Evolutionary conservation across 768 basidiomycete genomes (phyloP).

Genomic region (Rhizopogon vinicolor): DNA sequence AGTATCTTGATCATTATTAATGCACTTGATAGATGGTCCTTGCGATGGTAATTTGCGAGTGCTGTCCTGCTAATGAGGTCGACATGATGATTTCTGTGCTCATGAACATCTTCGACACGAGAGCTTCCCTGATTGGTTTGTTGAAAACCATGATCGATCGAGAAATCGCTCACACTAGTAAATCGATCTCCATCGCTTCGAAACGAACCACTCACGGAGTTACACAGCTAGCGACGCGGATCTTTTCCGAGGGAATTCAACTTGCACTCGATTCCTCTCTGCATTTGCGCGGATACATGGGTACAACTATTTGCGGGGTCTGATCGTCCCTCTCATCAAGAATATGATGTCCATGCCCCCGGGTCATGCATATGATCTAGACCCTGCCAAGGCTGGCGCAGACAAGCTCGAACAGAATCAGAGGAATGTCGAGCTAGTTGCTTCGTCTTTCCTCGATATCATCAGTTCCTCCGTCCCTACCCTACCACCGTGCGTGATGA

Average conservation of each 20-base stretch:
- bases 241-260: slow-evolving; percentile 87
- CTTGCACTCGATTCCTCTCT: slow-evolving; percentile 82
- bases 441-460: slow-evolving; percentile 70
- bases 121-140: slow-evolving; percentile 63
- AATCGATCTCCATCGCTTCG: slow-evolving; percentile 5
- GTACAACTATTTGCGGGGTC: slow-evolving; percentile 81
- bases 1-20: slow-evolving; percentile 6
- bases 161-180: slow-evolving; percentile 78
- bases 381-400: slow-evolving; percentile 55
- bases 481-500: slow-evolving; percentile 63
- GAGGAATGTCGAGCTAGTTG: slow-evolving; percentile 66
- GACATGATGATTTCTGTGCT: slow-evolving; percentile 84
- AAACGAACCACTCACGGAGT: slow-evolving; percentile 1
- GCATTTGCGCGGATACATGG: slow-evolving; percentile 88
- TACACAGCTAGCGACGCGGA: slow-evolving; percentile 67
- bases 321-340: slow-evolving; percentile 74
- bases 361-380: slow-evolving; percentile 74
- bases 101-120: slow-evolving; percentile 81
- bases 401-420: slow-evolving; percentile 66
- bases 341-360: slow-evolving; percentile 68
- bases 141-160: slow-evolving; percentile 83
- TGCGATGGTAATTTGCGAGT: slow-evolving; percentile 83
- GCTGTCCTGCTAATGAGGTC: slow-evolving; percentile 73
- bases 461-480: slow-evolving; percentile 65
- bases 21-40: slow-evolving; percentile 53